Evolutionary conservation across 2,329 filamentous ascomycete species (phyloP).

Genomic region (Proliferodiscus dingleyae): DNA sequence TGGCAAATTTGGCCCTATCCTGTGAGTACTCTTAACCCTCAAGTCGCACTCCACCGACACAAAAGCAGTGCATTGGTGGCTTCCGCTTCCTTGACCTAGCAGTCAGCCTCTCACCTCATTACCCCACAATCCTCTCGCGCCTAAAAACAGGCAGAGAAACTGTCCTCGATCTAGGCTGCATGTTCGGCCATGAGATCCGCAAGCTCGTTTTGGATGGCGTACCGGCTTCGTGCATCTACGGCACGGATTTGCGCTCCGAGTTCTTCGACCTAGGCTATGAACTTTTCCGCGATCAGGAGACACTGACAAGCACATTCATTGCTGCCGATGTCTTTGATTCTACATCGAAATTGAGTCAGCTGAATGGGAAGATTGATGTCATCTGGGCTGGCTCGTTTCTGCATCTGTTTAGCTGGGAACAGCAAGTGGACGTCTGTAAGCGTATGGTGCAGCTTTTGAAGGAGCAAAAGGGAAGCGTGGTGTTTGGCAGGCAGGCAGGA

Average conservation of each 20-base stretch:
- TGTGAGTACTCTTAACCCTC: neutral
- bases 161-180: conserved; percentile 29
- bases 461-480: neutral
- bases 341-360: conserved; percentile 24
- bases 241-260: conserved; percentile 29
- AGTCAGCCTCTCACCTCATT: conserved; percentile 10
- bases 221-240: conserved; percentile 29
- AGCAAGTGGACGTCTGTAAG: conserved; percentile 30
- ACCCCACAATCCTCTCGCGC: conserved; percentile 12
- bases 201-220: conserved; percentile 33
- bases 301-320: conserved; percentile 31
- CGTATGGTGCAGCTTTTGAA: neutral
- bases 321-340: conserved; percentile 30
- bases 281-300: conserved; percentile 33
- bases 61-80: conserved; percentile 15
- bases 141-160: conserved; percentile 10
- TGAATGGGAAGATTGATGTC: conserved; percentile 37
- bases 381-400: conserved; percentile 39
- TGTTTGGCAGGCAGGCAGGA: neutral
- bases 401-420: conserved; percentile 39
- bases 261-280: conserved; percentile 35
- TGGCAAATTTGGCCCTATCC: conserved; percentile 1
- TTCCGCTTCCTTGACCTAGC: conserved; percentile 18
- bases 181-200: conserved; percentile 36
- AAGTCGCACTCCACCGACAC: neutral